Conservation (phyloP, 176 grass and related monocot species). For the Hsuehochloa calcarea region DNA sequence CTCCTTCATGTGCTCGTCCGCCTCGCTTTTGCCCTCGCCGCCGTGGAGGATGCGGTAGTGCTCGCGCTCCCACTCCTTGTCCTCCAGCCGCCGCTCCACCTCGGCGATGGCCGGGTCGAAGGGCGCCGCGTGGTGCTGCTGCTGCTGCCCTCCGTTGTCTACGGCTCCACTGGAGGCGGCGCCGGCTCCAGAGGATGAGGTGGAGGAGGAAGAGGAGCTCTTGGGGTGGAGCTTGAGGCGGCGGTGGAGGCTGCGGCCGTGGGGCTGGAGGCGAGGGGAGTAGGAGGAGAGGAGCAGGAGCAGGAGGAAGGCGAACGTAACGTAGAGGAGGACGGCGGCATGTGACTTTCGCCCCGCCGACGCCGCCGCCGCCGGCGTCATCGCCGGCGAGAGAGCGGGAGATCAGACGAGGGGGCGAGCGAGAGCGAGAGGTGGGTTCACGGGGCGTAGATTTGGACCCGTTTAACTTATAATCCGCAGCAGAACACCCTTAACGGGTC, state of each 20-base stretch:
- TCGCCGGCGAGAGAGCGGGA: slow-evolving; percentile 25
- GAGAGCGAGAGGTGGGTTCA: not conserved
- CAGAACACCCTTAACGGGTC: not conserved
- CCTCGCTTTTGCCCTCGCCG: not conserved
- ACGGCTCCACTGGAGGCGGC: not conserved
- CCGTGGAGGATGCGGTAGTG: slow-evolving; percentile 56
- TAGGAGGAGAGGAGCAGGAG: slow-evolving; percentile 55
- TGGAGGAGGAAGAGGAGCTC: slow-evolving; percentile 11
- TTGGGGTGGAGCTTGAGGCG: slow-evolving; percentile 55
- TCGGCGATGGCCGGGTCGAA: slow-evolving; percentile 77
- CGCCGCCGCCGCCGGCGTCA: slow-evolving; percentile 17
- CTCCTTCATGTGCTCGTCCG: slow-evolving; percentile 58
- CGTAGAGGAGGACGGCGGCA: slow-evolving; percentile 37
- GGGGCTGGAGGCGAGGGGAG: slow-evolving; percentile 21
- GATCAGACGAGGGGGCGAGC: not conserved
- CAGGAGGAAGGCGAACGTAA: slow-evolving; percentile 42
- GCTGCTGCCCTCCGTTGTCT: slow-evolving; percentile 8
- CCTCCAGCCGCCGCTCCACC: slow-evolving; percentile 69
- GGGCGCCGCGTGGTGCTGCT: slow-evolving; percentile 30
- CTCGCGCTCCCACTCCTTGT: slow-evolving; percentile 78
- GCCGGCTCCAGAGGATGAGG: slow-evolving; percentile 12
- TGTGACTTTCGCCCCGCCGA: slow-evolving; percentile 31
- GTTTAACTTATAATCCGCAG: not conserved
- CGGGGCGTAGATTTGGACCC: slow-evolving; percentile 40
- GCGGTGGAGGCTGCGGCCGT: slow-evolving; percentile 54